Evolutionary conservation across 2,329 filamentous ascomycete genomes (phyloP).

Genomic region (Colletotrichum truncatum): DNA sequence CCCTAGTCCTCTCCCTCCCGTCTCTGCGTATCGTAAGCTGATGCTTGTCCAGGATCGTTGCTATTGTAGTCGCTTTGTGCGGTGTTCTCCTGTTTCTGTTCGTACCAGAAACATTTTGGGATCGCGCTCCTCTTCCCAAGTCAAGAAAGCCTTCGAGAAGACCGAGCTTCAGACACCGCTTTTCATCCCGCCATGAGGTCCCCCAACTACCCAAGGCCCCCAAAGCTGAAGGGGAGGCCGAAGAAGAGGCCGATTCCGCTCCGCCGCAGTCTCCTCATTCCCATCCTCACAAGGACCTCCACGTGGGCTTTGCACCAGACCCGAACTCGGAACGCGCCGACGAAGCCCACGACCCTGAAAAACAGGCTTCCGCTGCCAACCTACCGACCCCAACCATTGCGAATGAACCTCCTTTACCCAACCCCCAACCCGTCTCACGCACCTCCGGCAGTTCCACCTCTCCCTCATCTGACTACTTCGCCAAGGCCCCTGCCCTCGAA

Average conservation of each 20-base stretch:
- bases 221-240: background rate
- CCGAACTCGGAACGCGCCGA: background rate
- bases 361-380: background rate
- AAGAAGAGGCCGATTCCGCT: background rate
- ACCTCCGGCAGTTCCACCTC: conserved; percentile 26
- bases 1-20: conserved; percentile 9
- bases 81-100: conserved; percentile 83
- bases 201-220: background rate
- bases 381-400: too few species aligned
- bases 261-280: conserved; percentile 1
- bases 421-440: background rate
- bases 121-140: conserved; percentile 72
- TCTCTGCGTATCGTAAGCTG: conserved; percentile 24
- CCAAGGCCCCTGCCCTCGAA: conserved; percentile 46
- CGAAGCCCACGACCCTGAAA: background rate
- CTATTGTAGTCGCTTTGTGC: conserved; percentile 79
- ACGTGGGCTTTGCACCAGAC: conserved; percentile 43
- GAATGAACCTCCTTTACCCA: too few species aligned
- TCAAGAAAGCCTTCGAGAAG: conserved; percentile 48
- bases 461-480: conserved; percentile 34
- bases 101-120: conserved; percentile 96
- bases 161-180: conserved; percentile 56
- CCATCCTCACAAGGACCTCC: conserved; percentile 38
- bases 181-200: conserved; percentile 47
- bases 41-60: conserved; percentile 70